Percentiles rank a stretch among this genome's conserved stretches.
phyloP scores from a whole-genome alignment of 192 early-diverging fungal genomes.

The Coemansia sp. region DNA sequence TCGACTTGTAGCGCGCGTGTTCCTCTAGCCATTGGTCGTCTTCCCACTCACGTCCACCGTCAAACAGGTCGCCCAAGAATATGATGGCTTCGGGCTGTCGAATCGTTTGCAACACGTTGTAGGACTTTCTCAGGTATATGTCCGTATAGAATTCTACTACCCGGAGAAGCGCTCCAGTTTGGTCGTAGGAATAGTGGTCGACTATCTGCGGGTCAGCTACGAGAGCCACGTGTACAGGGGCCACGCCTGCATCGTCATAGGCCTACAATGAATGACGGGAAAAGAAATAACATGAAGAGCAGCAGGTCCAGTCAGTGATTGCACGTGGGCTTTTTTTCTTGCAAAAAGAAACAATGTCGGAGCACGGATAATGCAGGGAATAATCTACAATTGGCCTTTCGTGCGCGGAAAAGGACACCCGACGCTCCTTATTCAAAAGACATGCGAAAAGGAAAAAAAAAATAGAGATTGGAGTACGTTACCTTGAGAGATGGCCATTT shows the following conservation, averaged over 20 bases:
- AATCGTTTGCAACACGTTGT: slow-evolving; percentile 59
- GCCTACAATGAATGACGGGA: not conserved
- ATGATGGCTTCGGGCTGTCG: slow-evolving; percentile 67
- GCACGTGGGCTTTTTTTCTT: not conserved
- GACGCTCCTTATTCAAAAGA: not conserved
- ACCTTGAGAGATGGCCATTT: slow-evolving; percentile 29
- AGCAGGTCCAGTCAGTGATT: not conserved
- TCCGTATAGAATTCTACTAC: slow-evolving; percentile 82
- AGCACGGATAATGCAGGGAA: not conserved
- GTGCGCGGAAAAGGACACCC: not conserved
- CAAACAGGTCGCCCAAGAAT: slow-evolving; percentile 88
- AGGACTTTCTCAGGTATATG: slow-evolving; percentile 83
- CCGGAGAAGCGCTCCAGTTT: slow-evolving; percentile 62
- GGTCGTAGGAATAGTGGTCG: slow-evolving; percentile 84
- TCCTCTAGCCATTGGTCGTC: slow-evolving; percentile 63
- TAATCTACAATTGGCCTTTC: not conserved
- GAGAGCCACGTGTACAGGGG: slow-evolving; percentile 59
- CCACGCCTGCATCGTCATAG: slow-evolving; percentile 1
- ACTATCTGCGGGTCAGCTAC: slow-evolving; percentile 94
- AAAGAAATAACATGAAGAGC: not conserved
- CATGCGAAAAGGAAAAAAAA: not conserved
- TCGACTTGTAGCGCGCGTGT: slow-evolving; percentile 56
- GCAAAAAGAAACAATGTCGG: not conserved
- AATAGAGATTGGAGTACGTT: not conserved
- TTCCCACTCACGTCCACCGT: slow-evolving; percentile 68